A percentile compares a stretch with the other conserved stretches of the same genome.
phyloP scores from a whole-genome alignment of 2,329 filamentous ascomycete species.

The Diplodia mutila region DNA sequence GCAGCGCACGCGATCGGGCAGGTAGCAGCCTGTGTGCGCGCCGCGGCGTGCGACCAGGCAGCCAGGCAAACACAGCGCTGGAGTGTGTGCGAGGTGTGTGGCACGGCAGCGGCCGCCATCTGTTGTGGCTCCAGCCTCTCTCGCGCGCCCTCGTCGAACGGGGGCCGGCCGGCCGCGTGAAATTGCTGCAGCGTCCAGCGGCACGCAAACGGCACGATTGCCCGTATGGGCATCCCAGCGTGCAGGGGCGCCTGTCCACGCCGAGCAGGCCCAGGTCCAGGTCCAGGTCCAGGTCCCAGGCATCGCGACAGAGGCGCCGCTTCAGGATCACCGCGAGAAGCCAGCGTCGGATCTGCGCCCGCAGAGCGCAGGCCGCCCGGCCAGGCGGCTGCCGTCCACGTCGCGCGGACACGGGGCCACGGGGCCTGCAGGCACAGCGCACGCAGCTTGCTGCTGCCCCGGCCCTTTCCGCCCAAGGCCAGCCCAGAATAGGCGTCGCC shows the following conservation, averaged over 20 bases:
- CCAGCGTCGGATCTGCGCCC: constrained; percentile 14
- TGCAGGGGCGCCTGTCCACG: background rate
- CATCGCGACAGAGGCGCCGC: background rate
- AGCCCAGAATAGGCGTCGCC: constrained; percentile 7
- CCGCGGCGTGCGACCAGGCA: constrained; percentile 9
- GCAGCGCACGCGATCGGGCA: constrained; percentile 22
- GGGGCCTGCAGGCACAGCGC: constrained; percentile 15
- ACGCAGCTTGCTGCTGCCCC: background rate
- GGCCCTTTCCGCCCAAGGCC: constrained; percentile 4
- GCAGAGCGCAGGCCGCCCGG: background rate
- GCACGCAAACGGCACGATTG: constrained; percentile 4
- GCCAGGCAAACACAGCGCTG: constrained; percentile 17
- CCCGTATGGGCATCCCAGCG: constrained; percentile 7
- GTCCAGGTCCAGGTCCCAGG: background rate
- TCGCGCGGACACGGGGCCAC: no score
- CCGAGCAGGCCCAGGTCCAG: background rate
- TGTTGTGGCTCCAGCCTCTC: constrained; percentile 1
- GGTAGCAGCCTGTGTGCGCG: constrained; percentile 16
- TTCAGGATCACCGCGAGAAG: background rate
- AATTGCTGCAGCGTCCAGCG: constrained; percentile 3
- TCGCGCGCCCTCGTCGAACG: background rate
- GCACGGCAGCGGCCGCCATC: constrained; percentile 16
- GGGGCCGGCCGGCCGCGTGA: constrained; percentile 2
- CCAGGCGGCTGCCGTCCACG: constrained; percentile 7
- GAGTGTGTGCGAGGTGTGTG: background rate